phyloP scores from a whole-genome alignment of 2,329 filamentous ascomycete genomes.

The Fusarium sp. region DNA sequence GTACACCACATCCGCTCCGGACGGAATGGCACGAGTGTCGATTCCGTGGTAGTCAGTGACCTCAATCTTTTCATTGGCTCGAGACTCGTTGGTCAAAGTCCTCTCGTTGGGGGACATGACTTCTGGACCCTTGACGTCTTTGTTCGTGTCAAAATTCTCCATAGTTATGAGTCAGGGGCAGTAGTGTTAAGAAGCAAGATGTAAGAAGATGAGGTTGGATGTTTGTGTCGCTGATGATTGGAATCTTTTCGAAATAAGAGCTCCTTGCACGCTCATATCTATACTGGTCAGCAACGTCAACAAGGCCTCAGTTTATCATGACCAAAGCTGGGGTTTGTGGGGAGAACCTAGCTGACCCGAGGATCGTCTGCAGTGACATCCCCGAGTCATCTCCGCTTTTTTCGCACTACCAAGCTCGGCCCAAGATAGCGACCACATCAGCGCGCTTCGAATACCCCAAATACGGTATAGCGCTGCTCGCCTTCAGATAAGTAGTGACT shows the following conservation, averaged over 20 bases:
- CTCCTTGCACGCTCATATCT: background rate
- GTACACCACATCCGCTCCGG: conserved; percentile 30
- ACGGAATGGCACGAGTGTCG: conserved; percentile 25
- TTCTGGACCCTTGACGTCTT: background rate
- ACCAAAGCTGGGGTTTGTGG: background rate
- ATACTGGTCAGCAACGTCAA: background rate
- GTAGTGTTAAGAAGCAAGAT: background rate
- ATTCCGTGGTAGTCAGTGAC: conserved; percentile 34
- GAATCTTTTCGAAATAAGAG: background rate
- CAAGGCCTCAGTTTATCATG: background rate
- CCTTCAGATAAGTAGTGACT: background rate
- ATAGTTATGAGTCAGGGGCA: background rate
- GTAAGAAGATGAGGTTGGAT: background rate
- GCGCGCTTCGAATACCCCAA: conserved; percentile 10
- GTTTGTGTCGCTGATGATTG: background rate
- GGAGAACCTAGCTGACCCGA: background rate
- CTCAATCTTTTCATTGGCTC: background rate
- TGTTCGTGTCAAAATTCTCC: background rate
- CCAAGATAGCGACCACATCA: background rate
- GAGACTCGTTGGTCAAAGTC: background rate
- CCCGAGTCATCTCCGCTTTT: conserved; percentile 3
- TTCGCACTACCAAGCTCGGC: background rate
- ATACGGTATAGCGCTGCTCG: background rate
- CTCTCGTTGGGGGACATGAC: background rate
- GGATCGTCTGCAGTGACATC: background rate